Conservation (phyloP, 192 early-diverging fungal species). For the Allomyces javanicus region DNA sequence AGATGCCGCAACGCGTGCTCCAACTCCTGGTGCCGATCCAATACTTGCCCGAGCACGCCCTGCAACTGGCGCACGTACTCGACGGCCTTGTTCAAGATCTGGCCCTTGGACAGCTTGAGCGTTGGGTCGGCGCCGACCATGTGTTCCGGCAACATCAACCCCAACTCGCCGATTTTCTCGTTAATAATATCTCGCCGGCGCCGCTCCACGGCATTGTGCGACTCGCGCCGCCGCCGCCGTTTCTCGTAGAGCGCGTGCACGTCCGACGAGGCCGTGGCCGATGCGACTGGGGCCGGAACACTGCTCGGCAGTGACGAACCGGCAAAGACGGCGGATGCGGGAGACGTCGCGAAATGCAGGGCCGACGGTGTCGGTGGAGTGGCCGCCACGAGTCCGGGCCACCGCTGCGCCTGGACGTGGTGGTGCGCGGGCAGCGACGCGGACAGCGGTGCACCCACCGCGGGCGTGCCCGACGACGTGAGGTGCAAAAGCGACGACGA, state of each 20-base stretch:
- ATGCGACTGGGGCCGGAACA: too few species aligned
- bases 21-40: constrained; percentile 46
- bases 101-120: constrained; percentile 89
- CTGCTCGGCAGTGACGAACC: too few species aligned
- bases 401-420: too few species aligned
- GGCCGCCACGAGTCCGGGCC: too few species aligned
- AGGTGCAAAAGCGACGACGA: too few species aligned
- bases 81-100: constrained; percentile 80
- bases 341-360: too few species aligned
- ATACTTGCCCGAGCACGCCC: constrained; percentile 38
- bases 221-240: constrained; percentile 75
- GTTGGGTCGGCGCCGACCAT: constrained; percentile 36
- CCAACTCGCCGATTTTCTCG: constrained; percentile 89
- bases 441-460: too few species aligned
- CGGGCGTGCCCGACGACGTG: too few species aligned
- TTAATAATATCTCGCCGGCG: constrained; percentile 94
- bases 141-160: constrained; percentile 59
- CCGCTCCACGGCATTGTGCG: constrained; percentile 94
- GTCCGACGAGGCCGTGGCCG: background rate
- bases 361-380: too few species aligned
- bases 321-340: too few species aligned
- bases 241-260: constrained; percentile 45
- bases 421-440: too few species aligned
- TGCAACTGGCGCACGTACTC: constrained; percentile 79
- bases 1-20: constrained; percentile 17